phyloP scores from a whole-genome alignment of 108 stramenopile genomes.

The Cafeteria roenbergensis region DNA sequence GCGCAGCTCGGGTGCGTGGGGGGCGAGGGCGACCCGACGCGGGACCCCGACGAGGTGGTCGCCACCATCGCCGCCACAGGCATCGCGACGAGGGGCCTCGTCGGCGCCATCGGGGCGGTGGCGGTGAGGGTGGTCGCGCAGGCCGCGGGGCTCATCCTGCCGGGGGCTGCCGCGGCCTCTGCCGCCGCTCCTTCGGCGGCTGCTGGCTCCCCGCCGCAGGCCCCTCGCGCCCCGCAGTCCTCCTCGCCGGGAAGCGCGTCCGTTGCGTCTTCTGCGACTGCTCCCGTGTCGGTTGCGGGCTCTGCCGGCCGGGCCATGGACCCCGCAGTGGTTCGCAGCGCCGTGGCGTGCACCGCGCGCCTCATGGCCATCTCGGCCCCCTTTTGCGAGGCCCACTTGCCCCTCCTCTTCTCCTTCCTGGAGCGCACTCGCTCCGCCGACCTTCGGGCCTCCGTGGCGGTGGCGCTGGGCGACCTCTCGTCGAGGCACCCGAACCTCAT shows the following conservation, averaged over 20 bases:
- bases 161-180: slow-evolving; percentile 45
- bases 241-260: neutral
- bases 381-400: slow-evolving; percentile 76
- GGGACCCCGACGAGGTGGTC: slow-evolving; percentile 19
- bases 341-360: slow-evolving; percentile 75
- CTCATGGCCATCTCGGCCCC: slow-evolving; percentile 74
- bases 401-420: slow-evolving; percentile 75
- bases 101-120: slow-evolving; percentile 66
- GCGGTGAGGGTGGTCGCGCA: slow-evolving; percentile 67
- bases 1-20: neutral
- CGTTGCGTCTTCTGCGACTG: neutral
- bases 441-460: slow-evolving; percentile 74
- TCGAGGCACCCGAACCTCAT: slow-evolving; percentile 93
- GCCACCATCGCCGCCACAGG: slow-evolving; percentile 65
- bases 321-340: slow-evolving; percentile 57
- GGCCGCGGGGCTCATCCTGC: neutral
- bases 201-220: neutral
- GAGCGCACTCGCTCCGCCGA: slow-evolving; percentile 62
- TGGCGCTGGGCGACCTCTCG: slow-evolving; percentile 86
- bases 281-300: neutral
- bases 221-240: neutral
- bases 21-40: slow-evolving; percentile 1
- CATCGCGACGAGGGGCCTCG: slow-evolving; percentile 66
- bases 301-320: neutral
- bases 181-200: slow-evolving; percentile 15